Evolutionary conservation across 1,284 basidiomycete genomes (phyloP).

Genomic region (Hymenochaete sp.): DNA sequence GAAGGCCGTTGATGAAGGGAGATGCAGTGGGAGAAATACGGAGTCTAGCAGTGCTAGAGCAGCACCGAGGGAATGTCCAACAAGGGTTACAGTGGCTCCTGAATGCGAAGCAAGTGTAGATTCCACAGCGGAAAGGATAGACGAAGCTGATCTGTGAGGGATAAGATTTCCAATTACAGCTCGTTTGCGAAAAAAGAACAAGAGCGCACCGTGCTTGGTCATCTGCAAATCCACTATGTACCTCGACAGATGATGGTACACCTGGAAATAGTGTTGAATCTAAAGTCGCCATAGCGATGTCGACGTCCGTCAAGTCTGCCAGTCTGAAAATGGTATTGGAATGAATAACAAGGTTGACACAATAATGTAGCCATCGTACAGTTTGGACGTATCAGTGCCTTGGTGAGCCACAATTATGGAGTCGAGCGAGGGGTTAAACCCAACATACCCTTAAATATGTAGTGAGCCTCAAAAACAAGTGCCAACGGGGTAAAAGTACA

Average conservation of each 20-base stretch:
- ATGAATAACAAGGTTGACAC: not conserved
- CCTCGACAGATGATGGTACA: constrained; percentile 17
- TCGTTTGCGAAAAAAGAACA: constrained; percentile 12
- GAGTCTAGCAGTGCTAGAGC: constrained; percentile 42
- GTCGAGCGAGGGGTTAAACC: constrained; percentile 21
- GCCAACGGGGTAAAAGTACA: not conserved
- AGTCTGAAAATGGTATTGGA: constrained; percentile 5
- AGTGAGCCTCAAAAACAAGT: not conserved
- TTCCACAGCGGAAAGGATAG: constrained; percentile 31
- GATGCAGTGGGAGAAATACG: constrained; percentile 37
- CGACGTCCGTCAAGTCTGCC: constrained; percentile 28
- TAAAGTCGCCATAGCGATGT: constrained; percentile 25
- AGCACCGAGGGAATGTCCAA: constrained; percentile 38
- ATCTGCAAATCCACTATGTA: constrained; percentile 21
- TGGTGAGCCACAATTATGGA: constrained; percentile 25
- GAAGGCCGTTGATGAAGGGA: constrained; percentile 31
- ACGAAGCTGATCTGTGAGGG: constrained; percentile 27
- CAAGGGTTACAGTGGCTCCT: constrained; percentile 27
- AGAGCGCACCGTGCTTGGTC: constrained; percentile 18
- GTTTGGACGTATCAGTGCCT: constrained; percentile 20
- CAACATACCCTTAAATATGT: constrained; percentile 23
- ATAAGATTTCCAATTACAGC: constrained; percentile 6
- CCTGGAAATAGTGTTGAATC: constrained; percentile 23
- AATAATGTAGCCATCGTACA: constrained; percentile 15
- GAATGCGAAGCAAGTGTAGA: constrained; percentile 24